These are phyloP conservation scores for Aspergillus baeticus DNA, from an alignment of 495 filamentous ascomycete species.

Conservation along the genomic window DNA sequence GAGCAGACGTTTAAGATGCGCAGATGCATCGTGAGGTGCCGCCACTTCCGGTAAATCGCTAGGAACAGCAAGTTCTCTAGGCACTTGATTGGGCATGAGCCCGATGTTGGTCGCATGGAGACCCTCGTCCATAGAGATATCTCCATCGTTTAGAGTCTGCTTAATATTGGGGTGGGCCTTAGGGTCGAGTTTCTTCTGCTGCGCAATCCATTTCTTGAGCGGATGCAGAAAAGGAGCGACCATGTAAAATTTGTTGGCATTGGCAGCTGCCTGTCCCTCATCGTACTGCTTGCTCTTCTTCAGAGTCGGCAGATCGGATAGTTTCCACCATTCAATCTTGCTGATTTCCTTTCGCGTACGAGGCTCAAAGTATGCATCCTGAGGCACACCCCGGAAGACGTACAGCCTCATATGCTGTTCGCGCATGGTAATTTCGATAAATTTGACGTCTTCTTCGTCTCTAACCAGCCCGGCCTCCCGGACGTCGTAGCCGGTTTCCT, in stretches of 20 bases:
- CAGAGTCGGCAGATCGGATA: constrained; percentile 82
- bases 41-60: constrained; percentile 44
- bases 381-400: constrained; percentile 82
- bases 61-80: constrained; percentile 25
- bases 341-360: constrained; percentile 96
- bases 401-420: constrained; percentile 92
- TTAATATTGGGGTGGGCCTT: constrained; percentile 26
- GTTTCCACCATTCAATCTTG: constrained; percentile 87
- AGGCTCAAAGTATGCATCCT: constrained; percentile 83
- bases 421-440: constrained; percentile 81
- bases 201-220: constrained; percentile 85
- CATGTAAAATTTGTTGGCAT: constrained; percentile 93
- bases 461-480: constrained; percentile 66
- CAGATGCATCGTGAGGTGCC: constrained; percentile 49
- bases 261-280: constrained; percentile 51
- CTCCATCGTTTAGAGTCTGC: constrained; percentile 27
- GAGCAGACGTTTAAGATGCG: constrained; percentile 62
- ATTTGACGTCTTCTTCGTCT: constrained; percentile 66
- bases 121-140: constrained; percentile 39
- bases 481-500: constrained; percentile 92
- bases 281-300: constrained; percentile 63
- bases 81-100: constrained; percentile 16
- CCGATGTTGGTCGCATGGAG: constrained; percentile 13
- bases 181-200: constrained; percentile 70
- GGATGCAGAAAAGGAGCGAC: constrained; percentile 87